These are phyloP conservation scores for Benincasa hispida DNA, from an alignment of 306 rosid genomes.

Conservation along the genomic window DNA sequence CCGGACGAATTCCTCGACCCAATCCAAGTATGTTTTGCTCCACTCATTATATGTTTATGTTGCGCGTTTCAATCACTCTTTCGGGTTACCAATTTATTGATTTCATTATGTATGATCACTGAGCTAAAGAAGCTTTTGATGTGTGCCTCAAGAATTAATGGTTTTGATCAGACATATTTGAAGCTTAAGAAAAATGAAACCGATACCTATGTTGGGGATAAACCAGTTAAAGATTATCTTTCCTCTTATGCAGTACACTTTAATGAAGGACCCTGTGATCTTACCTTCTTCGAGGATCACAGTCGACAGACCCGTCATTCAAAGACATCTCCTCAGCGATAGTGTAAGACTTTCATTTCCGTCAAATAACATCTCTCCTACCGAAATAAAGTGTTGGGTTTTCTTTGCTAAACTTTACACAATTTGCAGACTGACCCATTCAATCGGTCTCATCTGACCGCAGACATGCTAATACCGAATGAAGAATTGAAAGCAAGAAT, in stretches of 20 bases:
- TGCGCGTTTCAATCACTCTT: not conserved
- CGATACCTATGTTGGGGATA: not conserved
- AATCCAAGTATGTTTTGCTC: slow-evolving; percentile 53
- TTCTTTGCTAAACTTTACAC: slow-evolving; percentile 3
- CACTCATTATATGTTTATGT: not conserved
- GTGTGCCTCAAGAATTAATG: not conserved
- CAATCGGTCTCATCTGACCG: slow-evolving; percentile 92
- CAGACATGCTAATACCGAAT: slow-evolving; percentile 71
- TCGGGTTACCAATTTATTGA: not conserved
- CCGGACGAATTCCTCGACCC: slow-evolving; percentile 99
- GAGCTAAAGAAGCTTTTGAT: not conserved
- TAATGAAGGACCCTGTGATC: slow-evolving; percentile 98
- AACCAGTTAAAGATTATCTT: not conserved
- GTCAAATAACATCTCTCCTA: not conserved
- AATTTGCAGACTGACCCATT: slow-evolving; percentile 78
- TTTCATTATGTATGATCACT: not conserved
- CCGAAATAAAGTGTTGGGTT: not conserved
- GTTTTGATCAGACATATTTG: not conserved
- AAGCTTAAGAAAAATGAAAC: not conserved
- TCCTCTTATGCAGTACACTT: slow-evolving; percentile 56
- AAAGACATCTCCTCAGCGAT: slow-evolving; percentile 98
- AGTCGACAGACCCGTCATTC: slow-evolving; percentile 85
- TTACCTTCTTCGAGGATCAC: slow-evolving; percentile 92
- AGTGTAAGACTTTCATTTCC: slow-evolving; percentile 22
- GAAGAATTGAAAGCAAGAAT: slow-evolving; percentile 61